phyloP scores from a whole-genome alignment of 805 yeast genomes.

The Kluyveromyces aestuarii region DNA sequence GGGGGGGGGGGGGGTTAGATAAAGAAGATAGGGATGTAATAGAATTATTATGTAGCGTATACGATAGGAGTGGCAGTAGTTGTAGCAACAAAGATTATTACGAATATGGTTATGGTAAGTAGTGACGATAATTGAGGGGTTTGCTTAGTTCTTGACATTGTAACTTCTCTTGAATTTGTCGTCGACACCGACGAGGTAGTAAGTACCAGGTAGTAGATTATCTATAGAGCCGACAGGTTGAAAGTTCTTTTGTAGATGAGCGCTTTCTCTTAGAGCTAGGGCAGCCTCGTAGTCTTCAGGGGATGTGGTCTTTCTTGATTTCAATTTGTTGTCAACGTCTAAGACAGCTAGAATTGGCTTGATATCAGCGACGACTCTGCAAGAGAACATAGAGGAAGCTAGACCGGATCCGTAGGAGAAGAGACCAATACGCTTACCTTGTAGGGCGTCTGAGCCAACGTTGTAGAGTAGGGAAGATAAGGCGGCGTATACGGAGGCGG shows the following conservation, averaged over 20 bases:
- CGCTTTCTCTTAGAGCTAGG: slow-evolving; percentile 76
- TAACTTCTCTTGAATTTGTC: slow-evolving; percentile 84
- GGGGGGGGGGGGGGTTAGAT: too few relatives aligned
- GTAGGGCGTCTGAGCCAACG: slow-evolving; percentile 65
- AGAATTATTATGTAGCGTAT: too few relatives aligned
- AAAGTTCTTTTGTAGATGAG: slow-evolving; percentile 73
- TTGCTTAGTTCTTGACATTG: slow-evolving; percentile 42
- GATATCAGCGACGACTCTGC: slow-evolving; percentile 74
- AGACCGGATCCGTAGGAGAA: slow-evolving; percentile 98
- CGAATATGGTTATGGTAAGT: background rate
- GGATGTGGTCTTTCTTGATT: slow-evolving; percentile 51
- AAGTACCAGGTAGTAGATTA: slow-evolving; percentile 61
- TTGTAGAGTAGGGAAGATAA: slow-evolving; percentile 71
- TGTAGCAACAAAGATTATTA: background rate
- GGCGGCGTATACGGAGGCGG: slow-evolving; percentile 86
- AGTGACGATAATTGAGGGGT: background rate
- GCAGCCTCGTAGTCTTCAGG: slow-evolving; percentile 81
- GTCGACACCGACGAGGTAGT: slow-evolving; percentile 75
- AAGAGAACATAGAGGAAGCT: slow-evolving; percentile 82
- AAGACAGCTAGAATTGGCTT: slow-evolving; percentile 53
- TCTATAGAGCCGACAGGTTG: slow-evolving; percentile 76
- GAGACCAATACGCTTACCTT: slow-evolving; percentile 77
- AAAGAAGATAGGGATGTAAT: background rate
- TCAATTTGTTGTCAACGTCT: slow-evolving; percentile 59
- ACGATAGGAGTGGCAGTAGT: too few relatives aligned